phyloP scores from a whole-genome alignment of 2,329 filamentous ascomycete species.

The Ophiocordyceps robertsii region DNA sequence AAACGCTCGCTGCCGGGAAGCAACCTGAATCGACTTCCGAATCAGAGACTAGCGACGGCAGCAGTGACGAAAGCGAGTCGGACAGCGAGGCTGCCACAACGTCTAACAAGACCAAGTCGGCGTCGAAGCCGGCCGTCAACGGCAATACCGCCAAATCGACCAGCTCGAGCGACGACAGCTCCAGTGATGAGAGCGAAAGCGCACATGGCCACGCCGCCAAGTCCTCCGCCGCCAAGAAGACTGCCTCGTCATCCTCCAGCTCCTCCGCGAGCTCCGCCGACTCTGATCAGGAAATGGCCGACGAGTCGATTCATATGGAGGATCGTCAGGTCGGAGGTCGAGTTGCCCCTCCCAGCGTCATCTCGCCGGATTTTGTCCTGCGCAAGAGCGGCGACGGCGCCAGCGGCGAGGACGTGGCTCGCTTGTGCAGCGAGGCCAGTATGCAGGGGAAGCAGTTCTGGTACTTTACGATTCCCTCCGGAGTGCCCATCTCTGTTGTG shows the following conservation, averaged over 20 bases:
- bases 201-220: not conserved
- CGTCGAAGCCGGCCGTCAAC: constrained; percentile 6
- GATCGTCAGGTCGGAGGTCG: constrained; percentile 16
- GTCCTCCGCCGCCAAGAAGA: too few species aligned
- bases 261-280: constrained; percentile 10
- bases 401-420: constrained; percentile 31
- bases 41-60: constrained; percentile 10
- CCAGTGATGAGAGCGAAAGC: not conserved
- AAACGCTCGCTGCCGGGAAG: constrained; percentile 6
- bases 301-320: constrained; percentile 26
- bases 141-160: constrained; percentile 7
- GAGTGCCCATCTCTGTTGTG: constrained; percentile 53
- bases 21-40: constrained; percentile 7
- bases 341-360: constrained; percentile 28
- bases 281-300: constrained; percentile 17
- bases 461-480: constrained; percentile 65
- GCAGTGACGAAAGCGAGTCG: constrained; percentile 9
- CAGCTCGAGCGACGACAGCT: constrained; percentile 9
- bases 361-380: constrained; percentile 39
- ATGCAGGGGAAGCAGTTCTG: constrained; percentile 61
- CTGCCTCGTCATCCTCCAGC: not conserved
- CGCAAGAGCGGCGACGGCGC: constrained; percentile 29
- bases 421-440: constrained; percentile 44
- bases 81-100: constrained; percentile 8
- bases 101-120: constrained; percentile 2